Conservation (phyloP, 1,284 basidiomycete species). For the Apiotrichum gamsii region DNA sequence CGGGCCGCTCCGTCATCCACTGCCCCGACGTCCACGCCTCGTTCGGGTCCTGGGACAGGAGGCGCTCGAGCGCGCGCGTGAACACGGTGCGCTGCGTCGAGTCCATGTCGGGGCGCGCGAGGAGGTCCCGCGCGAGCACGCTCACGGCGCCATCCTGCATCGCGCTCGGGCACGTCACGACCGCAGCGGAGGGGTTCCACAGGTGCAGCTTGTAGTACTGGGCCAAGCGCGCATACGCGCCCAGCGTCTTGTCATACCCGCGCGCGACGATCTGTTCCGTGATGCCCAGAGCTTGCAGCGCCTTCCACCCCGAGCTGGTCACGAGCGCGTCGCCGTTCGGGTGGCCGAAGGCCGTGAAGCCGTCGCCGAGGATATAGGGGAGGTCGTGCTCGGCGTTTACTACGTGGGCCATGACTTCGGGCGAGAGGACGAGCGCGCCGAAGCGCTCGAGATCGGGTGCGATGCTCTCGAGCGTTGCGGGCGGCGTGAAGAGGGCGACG, state of each 20-base stretch:
- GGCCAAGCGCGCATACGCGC: slow-evolving; percentile 5
- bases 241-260: slow-evolving; percentile 5
- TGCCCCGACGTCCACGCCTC: slow-evolving; percentile 67
- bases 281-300: slow-evolving; percentile 11
- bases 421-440: background rate
- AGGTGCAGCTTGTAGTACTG: slow-evolving; percentile 8
- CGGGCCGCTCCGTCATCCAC: slow-evolving; percentile 78
- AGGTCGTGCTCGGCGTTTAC: slow-evolving; percentile 12
- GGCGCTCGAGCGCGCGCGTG: slow-evolving; percentile 5
- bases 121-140: slow-evolving; percentile 4
- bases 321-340: slow-evolving; percentile 7
- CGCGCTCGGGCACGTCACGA: slow-evolving; percentile 6
- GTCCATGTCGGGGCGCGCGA: background rate
- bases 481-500: slow-evolving; percentile 4
- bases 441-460: background rate
- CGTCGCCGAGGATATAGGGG: slow-evolving; percentile 6
- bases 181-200: slow-evolving; percentile 4
- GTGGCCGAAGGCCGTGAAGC: slow-evolving; percentile 10
- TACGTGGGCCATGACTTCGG: background rate
- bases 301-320: slow-evolving; percentile 13
- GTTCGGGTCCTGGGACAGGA: slow-evolving; percentile 49
- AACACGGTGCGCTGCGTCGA: slow-evolving; percentile 1
- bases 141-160: slow-evolving; percentile 17
- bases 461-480: background rate
- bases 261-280: slow-evolving; percentile 9